Conservation (phyloP, 345 rosid genomes). For the Angophora floribunda region DNA sequence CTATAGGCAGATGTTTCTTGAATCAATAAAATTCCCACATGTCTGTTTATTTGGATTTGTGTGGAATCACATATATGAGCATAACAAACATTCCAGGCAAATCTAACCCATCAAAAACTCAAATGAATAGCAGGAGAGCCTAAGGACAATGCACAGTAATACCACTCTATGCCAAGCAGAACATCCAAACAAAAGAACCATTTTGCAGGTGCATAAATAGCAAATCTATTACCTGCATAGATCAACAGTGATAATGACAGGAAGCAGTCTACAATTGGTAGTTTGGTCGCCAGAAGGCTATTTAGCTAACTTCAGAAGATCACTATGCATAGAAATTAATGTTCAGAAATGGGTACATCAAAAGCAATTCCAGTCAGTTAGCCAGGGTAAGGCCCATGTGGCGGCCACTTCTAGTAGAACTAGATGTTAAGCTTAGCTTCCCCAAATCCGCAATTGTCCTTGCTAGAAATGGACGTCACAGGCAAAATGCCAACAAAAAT, state of each 20-base stretch:
- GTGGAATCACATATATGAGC: background rate
- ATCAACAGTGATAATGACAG: background rate
- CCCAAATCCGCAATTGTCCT: background rate
- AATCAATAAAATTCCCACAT: background rate
- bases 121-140: background rate
- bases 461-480: background rate
- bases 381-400: background rate
- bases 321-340: background rate
- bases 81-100: background rate
- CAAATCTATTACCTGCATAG: background rate
- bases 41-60: background rate
- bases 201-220: background rate
- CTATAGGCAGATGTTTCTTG: background rate
- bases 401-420: background rate
- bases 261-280: background rate
- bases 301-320: background rate
- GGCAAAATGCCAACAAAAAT: background rate
- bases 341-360: background rate
- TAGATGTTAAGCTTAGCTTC: background rate
- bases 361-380: background rate
- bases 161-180: background rate
- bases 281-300: background rate
- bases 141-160: background rate
- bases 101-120: background rate
- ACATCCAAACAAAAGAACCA: background rate